Conservation (phyloP, 2,329 filamentous ascomycete species). For the Chrysosporium keratinophilum region DNA sequence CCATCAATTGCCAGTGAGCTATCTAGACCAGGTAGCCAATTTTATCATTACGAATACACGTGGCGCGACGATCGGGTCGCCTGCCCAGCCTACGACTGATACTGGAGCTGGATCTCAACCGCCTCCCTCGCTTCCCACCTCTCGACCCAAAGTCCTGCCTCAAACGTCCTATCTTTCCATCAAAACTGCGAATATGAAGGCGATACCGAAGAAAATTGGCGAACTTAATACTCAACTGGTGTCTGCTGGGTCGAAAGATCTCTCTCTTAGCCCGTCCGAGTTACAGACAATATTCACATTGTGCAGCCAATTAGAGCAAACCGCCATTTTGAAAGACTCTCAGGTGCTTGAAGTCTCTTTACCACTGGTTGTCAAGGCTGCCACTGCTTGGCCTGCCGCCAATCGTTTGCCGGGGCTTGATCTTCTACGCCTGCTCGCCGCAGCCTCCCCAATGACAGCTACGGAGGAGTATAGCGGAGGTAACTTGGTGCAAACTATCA, state of each 20-base stretch:
- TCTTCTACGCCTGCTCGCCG: slow-evolving; percentile 70
- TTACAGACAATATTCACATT: slow-evolving; percentile 52
- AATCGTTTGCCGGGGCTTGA: slow-evolving; percentile 78
- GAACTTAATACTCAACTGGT: slow-evolving; percentile 62
- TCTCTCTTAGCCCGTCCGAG: slow-evolving; percentile 63
- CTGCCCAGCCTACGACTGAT: slow-evolving; percentile 61
- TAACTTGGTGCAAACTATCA: slow-evolving; percentile 53
- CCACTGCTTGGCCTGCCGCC: slow-evolving; percentile 67
- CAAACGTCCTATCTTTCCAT: slow-evolving; percentile 73
- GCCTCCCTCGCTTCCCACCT: slow-evolving; percentile 26
- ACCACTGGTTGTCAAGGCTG: slow-evolving; percentile 58
- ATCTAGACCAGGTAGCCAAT: slow-evolving; percentile 82
- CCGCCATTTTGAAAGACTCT: slow-evolving; percentile 32
- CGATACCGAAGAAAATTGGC: slow-evolving; percentile 65
- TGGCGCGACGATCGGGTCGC: slow-evolving; percentile 67
- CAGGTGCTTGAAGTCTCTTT: slow-evolving; percentile 46
- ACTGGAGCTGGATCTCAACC: slow-evolving; percentile 27
- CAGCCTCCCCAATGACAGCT: slow-evolving; percentile 55
- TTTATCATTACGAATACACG: slow-evolving; percentile 88
- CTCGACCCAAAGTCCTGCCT: slow-evolving; percentile 55
- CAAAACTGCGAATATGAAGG: slow-evolving; percentile 56
- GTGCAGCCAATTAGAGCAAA: slow-evolving; percentile 51
- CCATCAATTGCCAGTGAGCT: slow-evolving; percentile 77
- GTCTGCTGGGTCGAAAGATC: slow-evolving; percentile 58
- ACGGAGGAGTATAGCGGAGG: slow-evolving; percentile 45